Conservation (phyloP, 2,329 filamentous ascomycete genomes). For the Samsoniella hepiali region DNA sequence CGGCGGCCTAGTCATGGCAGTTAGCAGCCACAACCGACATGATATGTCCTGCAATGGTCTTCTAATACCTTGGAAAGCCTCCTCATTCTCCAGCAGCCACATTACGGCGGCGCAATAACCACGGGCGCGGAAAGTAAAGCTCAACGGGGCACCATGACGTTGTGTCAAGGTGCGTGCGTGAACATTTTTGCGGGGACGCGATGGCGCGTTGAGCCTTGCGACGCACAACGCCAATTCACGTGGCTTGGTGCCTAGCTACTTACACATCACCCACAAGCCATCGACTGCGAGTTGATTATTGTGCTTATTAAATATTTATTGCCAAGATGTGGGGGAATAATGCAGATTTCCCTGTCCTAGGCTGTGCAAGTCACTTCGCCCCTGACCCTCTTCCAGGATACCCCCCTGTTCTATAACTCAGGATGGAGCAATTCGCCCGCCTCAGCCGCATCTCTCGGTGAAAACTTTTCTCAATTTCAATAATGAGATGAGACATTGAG, state of each 20-base stretch:
- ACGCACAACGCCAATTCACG: slow-evolving; percentile 25
- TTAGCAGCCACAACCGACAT: background rate
- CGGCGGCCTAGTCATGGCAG: slow-evolving; percentile 39
- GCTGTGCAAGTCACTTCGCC: background rate
- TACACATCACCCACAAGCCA: background rate
- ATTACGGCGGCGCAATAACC: slow-evolving; percentile 37
- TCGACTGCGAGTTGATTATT: background rate
- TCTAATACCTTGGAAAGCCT: slow-evolving; percentile 46
- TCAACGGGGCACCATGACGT: slow-evolving; percentile 11
- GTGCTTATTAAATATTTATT: background rate
- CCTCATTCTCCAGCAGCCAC: slow-evolving; percentile 63
- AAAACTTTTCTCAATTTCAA: background rate
- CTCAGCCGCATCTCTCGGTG: background rate
- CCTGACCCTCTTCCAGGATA: background rate
- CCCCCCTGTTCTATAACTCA: background rate
- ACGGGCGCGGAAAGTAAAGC: background rate
- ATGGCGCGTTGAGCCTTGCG: slow-evolving; percentile 17
- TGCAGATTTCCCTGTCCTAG: too few relatives aligned
- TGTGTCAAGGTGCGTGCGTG: slow-evolving; percentile 12
- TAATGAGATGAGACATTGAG: background rate
- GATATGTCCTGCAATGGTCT: background rate
- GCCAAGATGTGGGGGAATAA: too few relatives aligned
- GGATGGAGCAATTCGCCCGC: background rate
- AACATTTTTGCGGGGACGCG: slow-evolving; percentile 17
- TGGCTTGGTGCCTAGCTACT: slow-evolving; percentile 17